Conservation (phyloP, 306 rosid species). For the Vigna angularis region DNA sequence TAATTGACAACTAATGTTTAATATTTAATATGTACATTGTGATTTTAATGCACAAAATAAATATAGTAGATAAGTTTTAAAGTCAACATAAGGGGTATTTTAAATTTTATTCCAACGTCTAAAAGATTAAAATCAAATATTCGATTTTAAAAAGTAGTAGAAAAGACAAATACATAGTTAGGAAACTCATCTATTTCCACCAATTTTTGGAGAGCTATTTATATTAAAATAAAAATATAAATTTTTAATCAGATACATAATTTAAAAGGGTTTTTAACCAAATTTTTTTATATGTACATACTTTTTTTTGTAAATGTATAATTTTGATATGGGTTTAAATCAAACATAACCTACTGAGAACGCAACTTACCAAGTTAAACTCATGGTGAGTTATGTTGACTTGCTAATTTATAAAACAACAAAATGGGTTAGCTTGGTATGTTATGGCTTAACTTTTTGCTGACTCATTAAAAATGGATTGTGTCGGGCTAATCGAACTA, state of each 20-base stretch:
- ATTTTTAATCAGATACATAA: no score
- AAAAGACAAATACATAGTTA: background rate
- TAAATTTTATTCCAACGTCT: background rate
- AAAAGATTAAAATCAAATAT: background rate
- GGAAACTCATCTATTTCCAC: background rate
- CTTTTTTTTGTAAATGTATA: no score
- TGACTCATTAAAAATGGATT: no score
- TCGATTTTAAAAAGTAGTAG: background rate
- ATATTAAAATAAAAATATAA: background rate
- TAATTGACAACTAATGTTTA: background rate
- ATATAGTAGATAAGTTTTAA: background rate
- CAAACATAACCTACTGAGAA: no score
- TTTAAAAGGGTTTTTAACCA: no score
- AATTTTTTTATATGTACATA: no score
- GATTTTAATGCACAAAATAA: background rate
- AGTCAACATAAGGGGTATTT: background rate
- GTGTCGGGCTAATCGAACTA: rapidly evolving
- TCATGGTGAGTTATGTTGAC: no score
- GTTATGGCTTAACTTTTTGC: rapidly evolving
- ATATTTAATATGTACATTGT: background rate
- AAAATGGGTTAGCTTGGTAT: no score
- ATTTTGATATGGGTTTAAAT: no score
- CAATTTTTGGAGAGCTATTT: background rate
- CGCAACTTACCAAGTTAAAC: no score
- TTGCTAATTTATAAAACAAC: no score